Base-by-base conservation (phyloP, 768 basidiomycete genomes). In the Inosperma sp. region DNA sequence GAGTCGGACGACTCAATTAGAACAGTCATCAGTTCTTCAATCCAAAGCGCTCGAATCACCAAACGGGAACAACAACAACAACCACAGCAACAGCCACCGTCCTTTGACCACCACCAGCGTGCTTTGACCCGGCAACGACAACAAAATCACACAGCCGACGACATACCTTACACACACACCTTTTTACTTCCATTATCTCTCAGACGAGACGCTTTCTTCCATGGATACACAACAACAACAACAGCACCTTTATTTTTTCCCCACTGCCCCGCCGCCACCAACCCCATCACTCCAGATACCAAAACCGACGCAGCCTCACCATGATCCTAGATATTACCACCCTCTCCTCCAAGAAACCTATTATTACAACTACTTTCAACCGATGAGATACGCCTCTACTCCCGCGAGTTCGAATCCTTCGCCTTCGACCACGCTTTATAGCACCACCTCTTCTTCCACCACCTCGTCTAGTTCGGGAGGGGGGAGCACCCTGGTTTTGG, bases 371-470 rank as follows among this genome's bases (percentile, higher is more conserved):
- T 44, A 34, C 21, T 42, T 36, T 16, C 40, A 27, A n/a, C 43
- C 31, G 21, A 46, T 16, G 26, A 39, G 26, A n/a, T 21, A 47
- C 34, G 23, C 42, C 19, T 50, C 52, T 10, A 52, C 26, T 8
- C 46, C 53, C 23, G 34, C 49, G 33, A 52, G 45, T 25, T 46
- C 51, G 25, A 52, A 52, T 23, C 51, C 51, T 34, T 57, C 56
- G n/a, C 56, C 56, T 17, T 48, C 56, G 14, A 50, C 53, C 26
- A 50, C 53, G 5, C 35, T 54, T 25, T 49, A 36, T 49, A 54
- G 48, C 43, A 8, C 25, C 27, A 30, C 42, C 42, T 25, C 42
- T 7, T 42, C 40, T 26, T 44, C 42, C 21, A 29, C 45, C 10
- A 52, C 51, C 6, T 37, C 45, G 6, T 45, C 34, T 30, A 36